Conservation (phyloP, 2,329 filamentous ascomycete species). For the Xylaria sp. region DNA sequence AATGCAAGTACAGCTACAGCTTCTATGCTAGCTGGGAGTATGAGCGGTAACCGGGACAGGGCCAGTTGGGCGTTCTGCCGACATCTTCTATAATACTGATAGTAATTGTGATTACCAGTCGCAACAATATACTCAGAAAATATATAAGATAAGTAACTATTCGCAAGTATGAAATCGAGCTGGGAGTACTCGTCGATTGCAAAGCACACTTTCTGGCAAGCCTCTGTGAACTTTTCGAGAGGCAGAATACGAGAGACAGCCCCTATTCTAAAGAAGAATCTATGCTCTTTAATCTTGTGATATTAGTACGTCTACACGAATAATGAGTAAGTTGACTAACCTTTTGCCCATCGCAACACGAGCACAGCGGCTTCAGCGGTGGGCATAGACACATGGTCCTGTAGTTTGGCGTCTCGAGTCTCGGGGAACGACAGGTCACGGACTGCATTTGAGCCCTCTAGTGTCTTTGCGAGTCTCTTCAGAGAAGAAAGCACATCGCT, state of each 20-base stretch:
- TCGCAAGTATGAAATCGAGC: slow-evolving; percentile 52
- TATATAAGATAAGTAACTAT: slow-evolving; percentile 52
- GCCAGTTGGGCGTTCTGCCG: slow-evolving; percentile 45
- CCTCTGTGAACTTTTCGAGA: slow-evolving; percentile 47
- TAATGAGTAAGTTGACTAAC: slow-evolving; percentile 37
- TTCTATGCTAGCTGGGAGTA: slow-evolving; percentile 50
- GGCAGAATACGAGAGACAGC: slow-evolving; percentile 52
- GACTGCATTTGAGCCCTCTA: slow-evolving; percentile 26
- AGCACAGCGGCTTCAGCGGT: slow-evolving; percentile 45
- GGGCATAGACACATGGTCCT: slow-evolving; percentile 43
- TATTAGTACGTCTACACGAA: slow-evolving; percentile 15
- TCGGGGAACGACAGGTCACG: slow-evolving; percentile 20
- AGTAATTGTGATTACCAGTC: slow-evolving; percentile 42
- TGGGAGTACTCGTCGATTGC: slow-evolving; percentile 50
- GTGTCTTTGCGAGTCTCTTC: slow-evolving; percentile 27
- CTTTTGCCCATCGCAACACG: slow-evolving; percentile 51
- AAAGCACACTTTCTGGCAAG: slow-evolving; percentile 53
- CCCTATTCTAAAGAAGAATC: slow-evolving; percentile 42
- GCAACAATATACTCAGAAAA: slow-evolving; percentile 50
- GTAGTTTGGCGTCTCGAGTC: slow-evolving; percentile 22
- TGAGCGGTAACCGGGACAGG: slow-evolving; percentile 47
- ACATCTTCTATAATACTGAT: slow-evolving; percentile 45
- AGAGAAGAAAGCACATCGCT: slow-evolving; percentile 35
- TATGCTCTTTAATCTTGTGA: slow-evolving; percentile 41
- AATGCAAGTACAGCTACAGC: slow-evolving; percentile 51